phyloP scores from a whole-genome alignment of 441 rosid species.

The Pelargonium australe region DNA sequence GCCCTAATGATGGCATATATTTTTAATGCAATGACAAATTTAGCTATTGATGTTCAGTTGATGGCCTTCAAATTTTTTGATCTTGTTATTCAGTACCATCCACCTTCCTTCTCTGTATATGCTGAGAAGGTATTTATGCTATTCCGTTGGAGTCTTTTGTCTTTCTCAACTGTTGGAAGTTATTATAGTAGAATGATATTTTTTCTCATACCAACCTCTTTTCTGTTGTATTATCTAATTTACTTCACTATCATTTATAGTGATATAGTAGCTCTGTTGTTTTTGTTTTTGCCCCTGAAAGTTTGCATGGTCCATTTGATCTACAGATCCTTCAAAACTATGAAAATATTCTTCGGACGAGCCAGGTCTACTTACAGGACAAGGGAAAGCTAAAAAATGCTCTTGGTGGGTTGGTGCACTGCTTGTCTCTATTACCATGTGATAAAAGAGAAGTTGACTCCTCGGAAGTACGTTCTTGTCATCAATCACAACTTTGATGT shows the following conservation, averaged over 20 bases:
- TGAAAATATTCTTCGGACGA: constrained; percentile 56
- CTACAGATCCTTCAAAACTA: constrained; percentile 75
- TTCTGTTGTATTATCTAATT: constrained; percentile 1
- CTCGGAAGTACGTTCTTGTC: constrained; percentile 33
- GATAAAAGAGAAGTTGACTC: constrained; percentile 30
- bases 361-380: constrained; percentile 63
- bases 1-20: constrained; percentile 73
- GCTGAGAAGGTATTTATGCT: constrained; percentile 62
- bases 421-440: constrained; percentile 63
- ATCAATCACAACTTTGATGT: constrained; percentile 11
- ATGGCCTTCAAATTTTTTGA: constrained; percentile 81
- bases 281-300: constrained; percentile 1
- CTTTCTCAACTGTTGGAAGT: background rate
- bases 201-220: constrained; percentile 1
- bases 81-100: constrained; percentile 57
- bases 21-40: constrained; percentile 72
- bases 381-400: constrained; percentile 62
- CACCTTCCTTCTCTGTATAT: constrained; percentile 55
- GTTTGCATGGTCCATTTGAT: constrained; percentile 15
- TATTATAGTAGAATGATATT: constrained; percentile 1
- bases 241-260: constrained; percentile 6
- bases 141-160: background rate
- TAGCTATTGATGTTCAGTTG: constrained; percentile 70
- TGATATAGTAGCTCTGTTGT: constrained; percentile 11
- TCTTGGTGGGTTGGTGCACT: constrained; percentile 61